These are phyloP conservation scores for Chaetomiaceae sp. DNA, from an alignment of 2,329 filamentous ascomycete genomes.

Conservation along the genomic window DNA sequence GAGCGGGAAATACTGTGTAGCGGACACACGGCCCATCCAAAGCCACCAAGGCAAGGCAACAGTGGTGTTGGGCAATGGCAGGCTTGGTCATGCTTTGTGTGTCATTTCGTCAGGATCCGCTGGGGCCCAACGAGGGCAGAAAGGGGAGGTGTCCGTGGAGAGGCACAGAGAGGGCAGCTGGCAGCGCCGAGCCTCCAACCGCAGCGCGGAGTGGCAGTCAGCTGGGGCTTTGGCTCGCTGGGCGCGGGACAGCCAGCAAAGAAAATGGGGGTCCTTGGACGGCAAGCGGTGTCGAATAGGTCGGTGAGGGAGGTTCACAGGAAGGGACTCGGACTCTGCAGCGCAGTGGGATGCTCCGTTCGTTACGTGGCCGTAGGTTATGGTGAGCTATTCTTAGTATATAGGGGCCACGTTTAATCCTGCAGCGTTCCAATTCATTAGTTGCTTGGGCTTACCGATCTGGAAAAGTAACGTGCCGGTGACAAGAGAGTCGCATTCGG, in stretches of 20 bases:
- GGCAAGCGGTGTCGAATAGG: constrained; percentile 15
- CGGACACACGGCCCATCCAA: constrained; percentile 16
- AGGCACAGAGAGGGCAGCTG: constrained; percentile 19
- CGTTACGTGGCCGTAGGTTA: constrained; percentile 21
- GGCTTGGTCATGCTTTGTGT: constrained; percentile 25
- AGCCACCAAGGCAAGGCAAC: constrained; percentile 3
- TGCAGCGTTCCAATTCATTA: constrained; percentile 29
- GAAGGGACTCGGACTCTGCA: constrained; percentile 19
- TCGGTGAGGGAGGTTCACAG: constrained; percentile 22
- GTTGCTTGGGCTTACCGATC: constrained; percentile 27
- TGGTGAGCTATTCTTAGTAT: constrained; percentile 29
- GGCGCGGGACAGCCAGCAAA: constrained; percentile 10
- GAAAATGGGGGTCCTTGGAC: constrained; percentile 19
- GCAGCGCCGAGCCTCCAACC: constrained; percentile 10
- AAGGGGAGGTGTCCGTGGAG: too few relatives aligned
- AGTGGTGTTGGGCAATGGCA: constrained; percentile 13
- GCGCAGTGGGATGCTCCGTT: constrained; percentile 11
- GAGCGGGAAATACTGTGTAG: constrained; percentile 22
- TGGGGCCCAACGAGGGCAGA: constrained; percentile 5
- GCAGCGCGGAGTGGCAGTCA: constrained; percentile 14
- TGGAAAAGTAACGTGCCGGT: constrained; percentile 27
- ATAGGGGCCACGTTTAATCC: constrained; percentile 27
- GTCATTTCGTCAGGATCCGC: constrained; percentile 20
- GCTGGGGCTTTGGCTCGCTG: constrained; percentile 18
- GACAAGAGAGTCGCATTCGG: constrained; percentile 26